Percentiles rank a stretch among this genome's conserved stretches.
Evolutionary conservation across 108 stramenopile genomes (phyloP).

Genomic region (Skeletonema marinoi): DNA sequence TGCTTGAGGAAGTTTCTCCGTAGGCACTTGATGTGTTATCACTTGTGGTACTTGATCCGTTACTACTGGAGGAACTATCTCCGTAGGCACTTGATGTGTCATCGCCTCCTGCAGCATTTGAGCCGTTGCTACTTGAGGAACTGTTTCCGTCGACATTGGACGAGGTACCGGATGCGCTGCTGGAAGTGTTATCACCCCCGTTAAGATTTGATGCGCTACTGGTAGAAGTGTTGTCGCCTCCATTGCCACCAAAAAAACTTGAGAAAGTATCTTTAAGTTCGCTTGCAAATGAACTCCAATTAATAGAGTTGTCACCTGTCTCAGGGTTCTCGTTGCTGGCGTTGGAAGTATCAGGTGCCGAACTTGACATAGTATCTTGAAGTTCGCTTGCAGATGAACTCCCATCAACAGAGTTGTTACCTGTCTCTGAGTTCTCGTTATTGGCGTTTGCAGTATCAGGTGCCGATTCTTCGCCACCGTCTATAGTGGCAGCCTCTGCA

Average conservation of each 20-base stretch:
- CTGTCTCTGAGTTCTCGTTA: background rate
- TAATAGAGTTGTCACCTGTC: background rate
- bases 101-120: too few species aligned
- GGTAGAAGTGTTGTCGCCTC: background rate
- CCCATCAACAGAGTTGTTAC: background rate
- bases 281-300: background rate
- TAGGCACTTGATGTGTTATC: too few species aligned
- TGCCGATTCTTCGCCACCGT: background rate
- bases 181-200: background rate
- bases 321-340: background rate
- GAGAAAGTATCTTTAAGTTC: background rate
- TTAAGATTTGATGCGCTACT: background rate
- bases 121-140: too few species aligned
- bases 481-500: background rate
- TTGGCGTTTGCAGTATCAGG: background rate
- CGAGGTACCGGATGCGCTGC: background rate
- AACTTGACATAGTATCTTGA: background rate
- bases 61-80: background rate
- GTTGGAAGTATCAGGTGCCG: background rate
- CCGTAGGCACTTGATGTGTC: background rate
- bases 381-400: background rate
- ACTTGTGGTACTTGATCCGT: too few species aligned
- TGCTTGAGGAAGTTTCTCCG: too few species aligned
- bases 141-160: background rate
- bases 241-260: background rate